Evolutionary conservation across 495 filamentous ascomycete genomes (phyloP), one percentile per base, ranked within the genome.

Genomic region (Talaromyces ruber): DNA sequence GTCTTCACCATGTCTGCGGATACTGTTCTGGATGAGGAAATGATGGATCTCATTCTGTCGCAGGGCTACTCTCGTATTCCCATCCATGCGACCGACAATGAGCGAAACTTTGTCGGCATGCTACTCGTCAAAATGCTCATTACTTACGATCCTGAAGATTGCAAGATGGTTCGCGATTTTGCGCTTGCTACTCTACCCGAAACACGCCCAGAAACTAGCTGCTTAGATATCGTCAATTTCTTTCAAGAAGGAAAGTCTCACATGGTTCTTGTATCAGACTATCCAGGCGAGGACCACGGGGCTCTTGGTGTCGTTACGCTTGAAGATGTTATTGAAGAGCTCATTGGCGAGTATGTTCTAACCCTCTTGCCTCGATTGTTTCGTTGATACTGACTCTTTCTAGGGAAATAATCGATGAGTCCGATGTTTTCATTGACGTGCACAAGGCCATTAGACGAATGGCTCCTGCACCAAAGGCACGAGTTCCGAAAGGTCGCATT

Each of bases 231-330:
- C 65, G 88, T 98, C 71, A 98, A 98, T 76, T 98, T 96, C 76
- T 98, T 98, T 77, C 94, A 98, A 71, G 93, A 98, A 75, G 94
- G 94, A 58, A 98, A 98, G 71, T 96, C 92, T 9, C 94, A 98
- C 73, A 98, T 98, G 95, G 93, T 98, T 9, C 81, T 98, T 26
- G 93, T 97, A 9, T 96, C 92, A 6, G 89, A 96, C 65, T 86
- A 80, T 62, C 94, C 94, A 2, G 92, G 94, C 12, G 88, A 95
- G 64, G 86, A 95, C 68, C 85, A 88, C 63, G 94, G 94, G 39
- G 91, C 93, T 1, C 76, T 97, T 16, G 94, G 94, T 24, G 94
- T 98, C 1, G 90, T 98, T 11, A 98, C 94, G 0, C 76, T 98
- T 3, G 94, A 98, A 73, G 94, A 98, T 76, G 95, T 98, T 11